A percentile compares a stretch with the other conserved stretches of the same genome.
Conservation (phyloP, 2,329 filamentous ascomycete species). For the Arthrobotrys conoides region DNA sequence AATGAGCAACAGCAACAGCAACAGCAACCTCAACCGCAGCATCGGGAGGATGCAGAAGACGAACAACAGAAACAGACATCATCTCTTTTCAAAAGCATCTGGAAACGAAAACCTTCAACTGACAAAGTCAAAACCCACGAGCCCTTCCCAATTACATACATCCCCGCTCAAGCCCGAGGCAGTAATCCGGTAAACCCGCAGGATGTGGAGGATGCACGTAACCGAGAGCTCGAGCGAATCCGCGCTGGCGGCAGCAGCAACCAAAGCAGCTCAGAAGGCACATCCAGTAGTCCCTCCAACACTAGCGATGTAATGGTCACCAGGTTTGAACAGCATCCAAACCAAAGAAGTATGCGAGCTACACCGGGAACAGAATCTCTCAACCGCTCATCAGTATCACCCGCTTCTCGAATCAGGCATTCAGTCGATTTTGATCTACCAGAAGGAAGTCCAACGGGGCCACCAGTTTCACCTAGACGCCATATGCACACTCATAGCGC, state of each 20-base stretch:
- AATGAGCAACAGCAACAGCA: constrained; percentile 8
- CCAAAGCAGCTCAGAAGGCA: constrained; percentile 48
- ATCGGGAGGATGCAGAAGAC: neutral
- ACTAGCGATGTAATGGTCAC: constrained; percentile 52
- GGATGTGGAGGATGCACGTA: constrained; percentile 53
- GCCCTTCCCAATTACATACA: constrained; percentile 56
- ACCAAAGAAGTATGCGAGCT: constrained; percentile 28
- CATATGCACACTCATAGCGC: constrained; percentile 51
- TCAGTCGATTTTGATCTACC: constrained; percentile 53
- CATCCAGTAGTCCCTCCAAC: constrained; percentile 46
- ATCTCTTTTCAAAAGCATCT: constrained; percentile 38
- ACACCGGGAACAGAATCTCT: constrained; percentile 36
- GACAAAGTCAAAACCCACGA: constrained; percentile 13
- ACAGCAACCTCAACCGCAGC: neutral
- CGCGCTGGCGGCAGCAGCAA: constrained; percentile 38
- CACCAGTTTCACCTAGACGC: constrained; percentile 43
- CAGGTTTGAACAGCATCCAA: constrained; percentile 50
- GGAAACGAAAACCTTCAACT: constrained; percentile 39
- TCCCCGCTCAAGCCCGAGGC: constrained; percentile 50
- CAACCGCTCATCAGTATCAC: constrained; percentile 44
- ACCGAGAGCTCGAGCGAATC: constrained; percentile 51
- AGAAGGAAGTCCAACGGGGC: constrained; percentile 24
- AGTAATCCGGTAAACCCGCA: constrained; percentile 48
- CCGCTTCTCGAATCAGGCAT: constrained; percentile 42
- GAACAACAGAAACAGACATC: constrained; percentile 11